Percentiles rank a stretch among this genome's conserved stretches.
phyloP scores from a whole-genome alignment of 495 filamentous ascomycete species.

The Aspergillus incahuasiensis region DNA sequence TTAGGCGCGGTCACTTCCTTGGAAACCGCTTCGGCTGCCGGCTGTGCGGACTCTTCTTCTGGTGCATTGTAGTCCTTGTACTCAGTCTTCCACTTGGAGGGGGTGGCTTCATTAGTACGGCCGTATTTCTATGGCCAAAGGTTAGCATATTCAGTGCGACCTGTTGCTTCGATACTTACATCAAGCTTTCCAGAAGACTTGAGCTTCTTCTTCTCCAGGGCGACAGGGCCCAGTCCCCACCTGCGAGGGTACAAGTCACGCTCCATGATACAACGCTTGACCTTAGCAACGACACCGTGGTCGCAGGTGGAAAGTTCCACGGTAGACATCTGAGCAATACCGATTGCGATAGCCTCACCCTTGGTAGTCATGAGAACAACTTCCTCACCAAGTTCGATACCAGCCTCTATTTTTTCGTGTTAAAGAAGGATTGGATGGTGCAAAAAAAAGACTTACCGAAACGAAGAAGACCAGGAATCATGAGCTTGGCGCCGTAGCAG shows the following conservation, averaged over 20 bases:
- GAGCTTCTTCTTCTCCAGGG: conserved; percentile 96
- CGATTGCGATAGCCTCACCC: conserved; percentile 94
- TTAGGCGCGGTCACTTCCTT: conserved; percentile 25
- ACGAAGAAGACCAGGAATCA: conserved; percentile 90
- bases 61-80: conserved; percentile 82
- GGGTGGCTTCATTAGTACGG: conserved; percentile 83
- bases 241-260: conserved; percentile 90
- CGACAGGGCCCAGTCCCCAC: conserved; percentile 91
- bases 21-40: conserved; percentile 38
- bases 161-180: conserved; percentile 40
- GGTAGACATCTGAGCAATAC: conserved; percentile 92
- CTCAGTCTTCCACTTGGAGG: conserved; percentile 79
- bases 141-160: conserved; percentile 13
- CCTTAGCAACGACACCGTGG: conserved; percentile 94
- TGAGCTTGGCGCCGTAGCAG: conserved; percentile 96
- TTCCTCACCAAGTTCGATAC: conserved; percentile 85
- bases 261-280: conserved; percentile 99
- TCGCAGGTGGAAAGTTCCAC: conserved; percentile 88
- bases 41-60: conserved; percentile 37
- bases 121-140: conserved; percentile 70
- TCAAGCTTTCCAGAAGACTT: conserved; percentile 97
- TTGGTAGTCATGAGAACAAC: conserved; percentile 98
- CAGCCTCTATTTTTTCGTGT: conserved; percentile 52
- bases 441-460: conserved; percentile 55
- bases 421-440: neutral